These are phyloP conservation scores for Coemansia umbellata DNA, from an alignment of 192 early-diverging fungal species.

Conservation along the genomic window DNA sequence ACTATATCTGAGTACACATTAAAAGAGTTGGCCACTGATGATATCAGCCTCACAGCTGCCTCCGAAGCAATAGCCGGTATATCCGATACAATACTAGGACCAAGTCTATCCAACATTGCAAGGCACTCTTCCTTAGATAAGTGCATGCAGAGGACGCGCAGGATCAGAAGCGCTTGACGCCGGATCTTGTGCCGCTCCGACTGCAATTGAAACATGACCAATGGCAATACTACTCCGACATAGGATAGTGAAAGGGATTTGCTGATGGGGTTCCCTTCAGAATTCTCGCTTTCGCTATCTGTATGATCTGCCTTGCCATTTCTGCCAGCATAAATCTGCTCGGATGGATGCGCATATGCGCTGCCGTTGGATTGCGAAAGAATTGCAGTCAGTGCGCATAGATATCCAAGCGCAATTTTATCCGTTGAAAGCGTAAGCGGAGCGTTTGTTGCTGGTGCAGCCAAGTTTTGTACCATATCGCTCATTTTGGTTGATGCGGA, in stretches of 20 bases:
- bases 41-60: slow-evolving; percentile 15
- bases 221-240: slow-evolving; percentile 17
- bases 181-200: slow-evolving; percentile 24
- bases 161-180: slow-evolving; percentile 35
- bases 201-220: slow-evolving; percentile 35
- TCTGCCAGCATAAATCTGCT: not conserved
- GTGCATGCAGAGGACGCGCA: slow-evolving; percentile 32
- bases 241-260: slow-evolving; percentile 15
- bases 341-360: not conserved
- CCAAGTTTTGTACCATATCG: too few species aligned
- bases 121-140: slow-evolving; percentile 11
- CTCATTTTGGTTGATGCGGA: too few species aligned
- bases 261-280: not conserved
- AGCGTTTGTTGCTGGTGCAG: not conserved
- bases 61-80: slow-evolving; percentile 32
- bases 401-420: slow-evolving; percentile 28
- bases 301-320: not conserved
- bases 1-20: slow-evolving; percentile 13
- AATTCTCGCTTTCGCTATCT: not conserved
- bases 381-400: slow-evolving; percentile 23
- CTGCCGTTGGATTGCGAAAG: not conserved
- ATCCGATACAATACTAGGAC: slow-evolving; percentile 39
- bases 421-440: slow-evolving; percentile 13
- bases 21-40: slow-evolving; percentile 27
- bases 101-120: slow-evolving; percentile 28